Evolutionary conservation across 1,284 basidiomycete genomes (phyloP), one percentile per base, ranked within the genome.

Genomic region (Cutaneotrichosporon spelunceum): DNA sequence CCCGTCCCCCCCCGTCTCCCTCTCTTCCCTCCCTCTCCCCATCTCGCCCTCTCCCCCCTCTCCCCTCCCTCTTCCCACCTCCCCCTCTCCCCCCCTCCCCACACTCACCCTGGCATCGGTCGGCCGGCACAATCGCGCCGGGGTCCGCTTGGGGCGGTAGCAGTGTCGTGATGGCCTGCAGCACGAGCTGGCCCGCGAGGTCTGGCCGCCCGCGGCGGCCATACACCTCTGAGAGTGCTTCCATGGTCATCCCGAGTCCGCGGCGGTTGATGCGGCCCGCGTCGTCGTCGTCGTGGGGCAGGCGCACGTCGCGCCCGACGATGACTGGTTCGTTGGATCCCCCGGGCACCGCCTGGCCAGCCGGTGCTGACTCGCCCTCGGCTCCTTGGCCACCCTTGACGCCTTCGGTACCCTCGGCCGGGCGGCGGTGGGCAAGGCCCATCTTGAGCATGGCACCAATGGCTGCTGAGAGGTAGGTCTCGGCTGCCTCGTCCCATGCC

Each of bases 161-260:
- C 30, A 79, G 56, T 3, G 72, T 72, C 33, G 70, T 72, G 6
- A 78, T 66, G 11, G 77, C 75, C 65, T 79, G 78, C 6, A 79
- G 57, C 24, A 79, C 62, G 10, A 79, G 66, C 53, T 77, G 76
- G 16, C 68, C 76, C 3, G 78, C 72, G 21, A 75, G 52, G 21
- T 75, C 73, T 53, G 70, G 68, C 45, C 74, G 62, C 16, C 72
- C 70, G 50, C 74, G 72, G 44, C 72, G 66, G 2, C 75, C 75
- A 58, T 78, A 78, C 6, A 79, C 72, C 47, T 78, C 77, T 14
- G 77, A 71, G 4, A 79, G 63, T 0, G 71, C 66, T 64, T 79
- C 77, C 78, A 79, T 79, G n/a, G 75, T 77, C 63, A 79, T 74
- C 3, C 76, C 77, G 54, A 79, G 64, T 14, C 77, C 76, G 26